phyloP scores from a whole-genome alignment of 768 basidiomycete species.

The Suillus decipiens region DNA sequence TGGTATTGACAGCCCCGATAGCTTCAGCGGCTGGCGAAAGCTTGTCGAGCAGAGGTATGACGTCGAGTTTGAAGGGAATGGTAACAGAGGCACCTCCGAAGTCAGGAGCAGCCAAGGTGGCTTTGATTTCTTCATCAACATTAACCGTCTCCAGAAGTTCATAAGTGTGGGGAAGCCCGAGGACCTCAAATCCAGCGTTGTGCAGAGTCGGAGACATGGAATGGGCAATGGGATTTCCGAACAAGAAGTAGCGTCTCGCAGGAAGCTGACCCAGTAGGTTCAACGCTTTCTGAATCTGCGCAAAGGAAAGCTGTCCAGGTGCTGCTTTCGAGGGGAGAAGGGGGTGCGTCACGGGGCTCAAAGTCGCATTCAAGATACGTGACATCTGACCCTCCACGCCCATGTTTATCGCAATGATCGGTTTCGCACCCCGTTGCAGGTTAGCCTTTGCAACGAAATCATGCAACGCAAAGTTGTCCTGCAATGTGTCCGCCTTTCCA shows the following conservation, averaged over 20 bases:
- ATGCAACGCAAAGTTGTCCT: constrained; percentile 81
- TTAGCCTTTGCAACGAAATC: constrained; percentile 60
- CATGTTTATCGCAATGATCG: constrained; percentile 95
- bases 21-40: constrained; percentile 78
- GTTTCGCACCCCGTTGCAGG: constrained; percentile 57
- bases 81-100: constrained; percentile 98
- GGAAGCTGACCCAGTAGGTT: constrained; percentile 81
- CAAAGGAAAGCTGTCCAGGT: constrained; percentile 90
- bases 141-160: constrained; percentile 70
- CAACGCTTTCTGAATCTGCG: constrained; percentile 80
- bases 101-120: constrained; percentile 58
- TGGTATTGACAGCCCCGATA: constrained; percentile 96
- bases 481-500: constrained; percentile 71
- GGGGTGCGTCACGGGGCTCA: constrained; percentile 91
- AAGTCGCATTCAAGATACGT: constrained; percentile 78
- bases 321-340: constrained; percentile 85
- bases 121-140: constrained; percentile 66
- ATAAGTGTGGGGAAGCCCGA: constrained; percentile 87
- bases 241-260: constrained; percentile 74
- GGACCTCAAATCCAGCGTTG: constrained; percentile 78
- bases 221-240: constrained; percentile 85
- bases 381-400: constrained; percentile 88
- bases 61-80: constrained; percentile 91
- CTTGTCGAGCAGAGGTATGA: constrained; percentile 80
- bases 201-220: constrained; percentile 94